Conservation (phyloP, 306 rosid species). For the Gillenia trifoliata region DNA sequence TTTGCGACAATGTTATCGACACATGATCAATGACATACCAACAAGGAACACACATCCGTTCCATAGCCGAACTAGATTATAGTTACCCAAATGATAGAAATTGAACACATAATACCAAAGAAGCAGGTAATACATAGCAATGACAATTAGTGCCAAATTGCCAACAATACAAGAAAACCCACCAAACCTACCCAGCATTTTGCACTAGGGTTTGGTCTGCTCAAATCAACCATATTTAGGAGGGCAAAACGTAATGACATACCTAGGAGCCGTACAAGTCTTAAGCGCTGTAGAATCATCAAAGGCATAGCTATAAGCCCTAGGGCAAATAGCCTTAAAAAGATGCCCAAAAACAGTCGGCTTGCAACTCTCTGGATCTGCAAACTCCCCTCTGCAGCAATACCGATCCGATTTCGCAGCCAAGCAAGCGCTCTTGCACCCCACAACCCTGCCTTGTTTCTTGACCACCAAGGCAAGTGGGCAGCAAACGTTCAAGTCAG, state of each 20-base stretch:
- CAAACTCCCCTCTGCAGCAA: slow-evolving; percentile 62
- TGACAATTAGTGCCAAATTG: background rate
- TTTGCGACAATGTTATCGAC: too few relatives aligned
- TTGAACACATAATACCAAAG: background rate
- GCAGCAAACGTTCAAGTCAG: slow-evolving; percentile 48
- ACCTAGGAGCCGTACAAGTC: slow-evolving; percentile 45
- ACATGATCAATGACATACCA: too few relatives aligned
- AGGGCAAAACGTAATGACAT: slow-evolving; percentile 66
- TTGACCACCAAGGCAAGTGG: slow-evolving; percentile 46
- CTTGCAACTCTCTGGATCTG: slow-evolving; percentile 41
- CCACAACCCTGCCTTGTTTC: slow-evolving; percentile 53
- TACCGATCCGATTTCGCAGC: slow-evolving; percentile 50
- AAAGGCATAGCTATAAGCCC: slow-evolving; percentile 60
- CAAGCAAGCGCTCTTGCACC: slow-evolving; percentile 75
- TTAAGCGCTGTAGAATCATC: slow-evolving; percentile 59
- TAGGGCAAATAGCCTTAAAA: slow-evolving; percentile 56
- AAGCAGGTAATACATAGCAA: background rate
- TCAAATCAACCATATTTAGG: slow-evolving; percentile 16
- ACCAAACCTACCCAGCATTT: background rate
- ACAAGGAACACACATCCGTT: too few relatives aligned
- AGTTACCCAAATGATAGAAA: background rate
- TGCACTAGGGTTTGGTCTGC: background rate
- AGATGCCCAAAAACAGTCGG: slow-evolving; percentile 43
- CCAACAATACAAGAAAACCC: background rate
- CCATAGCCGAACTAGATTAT: too few relatives aligned